Conservation (phyloP, 306 rosid genomes). For the Begonia loranthoides region DNA sequence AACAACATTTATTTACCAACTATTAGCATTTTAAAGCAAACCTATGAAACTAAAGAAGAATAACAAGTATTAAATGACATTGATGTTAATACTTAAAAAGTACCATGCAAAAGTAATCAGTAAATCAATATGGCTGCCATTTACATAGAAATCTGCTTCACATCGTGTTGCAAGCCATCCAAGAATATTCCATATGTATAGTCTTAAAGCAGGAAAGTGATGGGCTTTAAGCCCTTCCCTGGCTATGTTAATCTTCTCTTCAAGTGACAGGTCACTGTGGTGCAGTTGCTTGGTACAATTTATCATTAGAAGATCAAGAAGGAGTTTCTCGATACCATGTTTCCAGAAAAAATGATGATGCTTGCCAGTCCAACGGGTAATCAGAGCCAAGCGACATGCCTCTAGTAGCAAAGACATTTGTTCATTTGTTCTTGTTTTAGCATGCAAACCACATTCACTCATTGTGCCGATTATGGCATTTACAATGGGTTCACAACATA, state of each 20-base stretch:
- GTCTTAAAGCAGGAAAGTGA: conserved; percentile 36
- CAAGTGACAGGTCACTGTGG: conserved; percentile 28
- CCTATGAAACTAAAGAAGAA: background rate
- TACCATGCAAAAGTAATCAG: conserved; percentile 71
- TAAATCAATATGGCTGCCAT: conserved; percentile 26
- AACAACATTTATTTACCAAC: too few relatives aligned
- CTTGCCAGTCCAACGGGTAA: conserved; percentile 66
- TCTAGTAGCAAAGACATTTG: conserved; percentile 38
- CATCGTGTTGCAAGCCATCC: conserved; percentile 67
- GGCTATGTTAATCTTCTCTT: conserved; percentile 40
- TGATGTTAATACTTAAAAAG: background rate
- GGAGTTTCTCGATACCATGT: conserved; percentile 49
- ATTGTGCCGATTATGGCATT: conserved; percentile 53
- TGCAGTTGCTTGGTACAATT: conserved; percentile 24
- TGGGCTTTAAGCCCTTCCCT: conserved; percentile 34
- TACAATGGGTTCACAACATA: conserved; percentile 51
- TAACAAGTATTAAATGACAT: conserved; percentile 1
- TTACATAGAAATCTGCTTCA: conserved; percentile 44
- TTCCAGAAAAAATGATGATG: conserved; percentile 76
- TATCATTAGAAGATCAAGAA: conserved; percentile 56
- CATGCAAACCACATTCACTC: conserved; percentile 22
- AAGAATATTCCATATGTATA: conserved; percentile 70
- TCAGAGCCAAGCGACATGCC: conserved; percentile 67
- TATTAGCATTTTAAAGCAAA: background rate
- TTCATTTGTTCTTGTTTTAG: conserved; percentile 26